These are phyloP conservation scores for Nigrospora osmanthi DNA, from an alignment of 2,329 filamentous ascomycete species.

Conservation along the genomic window DNA sequence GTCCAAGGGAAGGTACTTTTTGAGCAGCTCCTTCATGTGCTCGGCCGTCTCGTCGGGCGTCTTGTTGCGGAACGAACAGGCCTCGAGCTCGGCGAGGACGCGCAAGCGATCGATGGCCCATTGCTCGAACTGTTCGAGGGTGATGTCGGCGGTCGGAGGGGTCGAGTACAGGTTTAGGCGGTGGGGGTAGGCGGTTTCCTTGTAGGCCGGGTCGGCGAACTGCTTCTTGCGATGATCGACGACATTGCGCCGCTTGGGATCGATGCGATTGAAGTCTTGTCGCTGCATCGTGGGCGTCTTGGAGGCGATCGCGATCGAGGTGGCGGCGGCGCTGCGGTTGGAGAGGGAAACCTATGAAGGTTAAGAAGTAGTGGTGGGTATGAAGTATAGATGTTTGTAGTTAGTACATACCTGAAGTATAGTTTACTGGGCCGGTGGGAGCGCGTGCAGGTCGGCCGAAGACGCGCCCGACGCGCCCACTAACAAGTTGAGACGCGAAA, in stretches of 20 bases:
- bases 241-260: constrained; percentile 67
- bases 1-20: constrained; percentile 47
- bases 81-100: constrained; percentile 81
- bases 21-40: constrained; percentile 79
- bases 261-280: constrained; percentile 38
- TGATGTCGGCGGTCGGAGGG: constrained; percentile 88
- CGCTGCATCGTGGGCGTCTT: constrained; percentile 15
- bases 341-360: too few relatives aligned
- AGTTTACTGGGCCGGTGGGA: too few relatives aligned
- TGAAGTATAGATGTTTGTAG: too few relatives aligned
- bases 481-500: too few relatives aligned
- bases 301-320: neutral
- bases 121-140: constrained; percentile 94
- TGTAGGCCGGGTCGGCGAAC: constrained; percentile 70
- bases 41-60: constrained; percentile 70
- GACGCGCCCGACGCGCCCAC: too few relatives aligned
- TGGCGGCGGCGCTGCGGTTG: too few relatives aligned
- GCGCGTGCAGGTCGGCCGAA: too few relatives aligned
- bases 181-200: constrained; percentile 71
- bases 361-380: too few relatives aligned
- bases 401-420: too few relatives aligned
- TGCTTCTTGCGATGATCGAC: constrained; percentile 80
- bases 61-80: constrained; percentile 91
- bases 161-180: constrained; percentile 87
- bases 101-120: constrained; percentile 93